Conservation (phyloP, 805 yeast species). For the Ogataea chonburiensis region DNA sequence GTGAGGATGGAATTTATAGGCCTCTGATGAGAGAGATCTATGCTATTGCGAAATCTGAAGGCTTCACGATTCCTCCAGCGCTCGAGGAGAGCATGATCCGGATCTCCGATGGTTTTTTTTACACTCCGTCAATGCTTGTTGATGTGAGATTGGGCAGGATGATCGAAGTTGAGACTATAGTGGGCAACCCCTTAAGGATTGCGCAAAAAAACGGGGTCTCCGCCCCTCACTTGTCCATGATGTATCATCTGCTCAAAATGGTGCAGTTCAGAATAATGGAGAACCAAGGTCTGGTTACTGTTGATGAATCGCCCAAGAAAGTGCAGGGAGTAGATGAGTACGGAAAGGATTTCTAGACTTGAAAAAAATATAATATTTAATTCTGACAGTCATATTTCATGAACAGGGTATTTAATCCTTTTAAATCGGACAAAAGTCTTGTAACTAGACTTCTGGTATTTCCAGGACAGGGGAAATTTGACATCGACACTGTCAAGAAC, state of each 20-base stretch:
- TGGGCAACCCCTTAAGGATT: constrained; percentile 39
- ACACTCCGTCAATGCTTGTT: constrained; percentile 47
- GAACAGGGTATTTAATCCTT: constrained; percentile 4
- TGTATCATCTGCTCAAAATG: constrained; percentile 57
- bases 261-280: constrained; percentile 63
- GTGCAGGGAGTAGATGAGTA: constrained; percentile 14
- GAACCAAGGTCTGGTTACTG: constrained; percentile 40
- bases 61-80: constrained; percentile 36
- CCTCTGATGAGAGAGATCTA: constrained; percentile 46
- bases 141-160: constrained; percentile 38
- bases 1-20: constrained; percentile 25
- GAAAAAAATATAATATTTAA: constrained; percentile 1
- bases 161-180: constrained; percentile 42
- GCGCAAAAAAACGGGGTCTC: constrained; percentile 40
- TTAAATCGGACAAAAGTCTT: no score
- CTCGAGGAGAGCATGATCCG: constrained; percentile 35
- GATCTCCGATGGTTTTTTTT: constrained; percentile 39
- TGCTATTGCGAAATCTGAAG: constrained; percentile 46
- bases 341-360: constrained; percentile 16
- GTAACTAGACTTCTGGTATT: constrained; percentile 22
- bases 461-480: constrained; percentile 36
- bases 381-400: no score
- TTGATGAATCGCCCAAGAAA: constrained; percentile 26
- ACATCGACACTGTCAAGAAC: constrained; percentile 13
- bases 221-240: constrained; percentile 55